Evolutionary conservation across 345 rosid species (phyloP), one percentile per base, ranked within the genome.

Genomic region (Dovyalis caffra): DNA sequence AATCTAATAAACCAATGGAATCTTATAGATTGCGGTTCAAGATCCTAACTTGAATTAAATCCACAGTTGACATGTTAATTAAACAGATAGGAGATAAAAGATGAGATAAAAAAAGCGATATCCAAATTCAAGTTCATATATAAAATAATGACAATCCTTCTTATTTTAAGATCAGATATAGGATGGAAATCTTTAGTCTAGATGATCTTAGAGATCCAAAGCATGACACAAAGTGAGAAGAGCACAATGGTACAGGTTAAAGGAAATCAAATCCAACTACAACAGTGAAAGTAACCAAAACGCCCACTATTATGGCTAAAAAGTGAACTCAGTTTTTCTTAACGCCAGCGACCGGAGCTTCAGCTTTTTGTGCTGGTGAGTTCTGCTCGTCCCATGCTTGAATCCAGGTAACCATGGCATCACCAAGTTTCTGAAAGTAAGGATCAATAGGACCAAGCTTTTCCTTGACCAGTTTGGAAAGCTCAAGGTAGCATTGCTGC

Each of bases 331-430:
- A 25, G 26, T 10, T 21, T 64, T 53, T 11, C 71, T 38, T 56
- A 38, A 23, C 18, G 18, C 67, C 77, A 18, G 15, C 16, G 28
- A 12, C 26, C 62, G 40, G 45, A 9, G 71, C 49, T 25, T 40
- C 25, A 38, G 37, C 31, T 31, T 23, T 26, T 69, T 49, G 34
- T 32, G 25, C 32, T 3, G 51, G 5, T 20, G 79, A 53, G 67
- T 80, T 84, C 33, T 76, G 79, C 9, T 71, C 74, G 33, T 79
- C 83, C 87, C 87, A 84, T 21, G 83, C 81, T 74, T 79, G 73
- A 79, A 81, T 79, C 87, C 83, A 84, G 12, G 85, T 79, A 26
- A 76, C 74, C 83, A 84, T 84, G 66, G 81, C 83, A 38, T 81
- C 79, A 14, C 75, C 85, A 32, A 84, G 81, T 43, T 81, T 81